Conservation (phyloP, 1,139 yeast genomes). For the Taphrina wiesneri region DNA sequence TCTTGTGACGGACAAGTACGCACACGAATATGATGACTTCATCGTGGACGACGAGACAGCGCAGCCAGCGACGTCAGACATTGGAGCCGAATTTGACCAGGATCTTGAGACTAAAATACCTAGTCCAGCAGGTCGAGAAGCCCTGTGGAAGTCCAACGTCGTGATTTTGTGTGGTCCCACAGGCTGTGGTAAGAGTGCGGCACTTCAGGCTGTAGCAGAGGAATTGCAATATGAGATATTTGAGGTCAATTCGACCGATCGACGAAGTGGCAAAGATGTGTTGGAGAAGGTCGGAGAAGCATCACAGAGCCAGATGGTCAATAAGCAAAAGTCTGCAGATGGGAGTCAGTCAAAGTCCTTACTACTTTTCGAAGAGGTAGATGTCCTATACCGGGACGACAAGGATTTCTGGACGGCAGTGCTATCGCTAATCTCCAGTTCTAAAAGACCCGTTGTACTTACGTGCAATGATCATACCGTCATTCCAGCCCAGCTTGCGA, state of each 20-base stretch:
- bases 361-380: slow-evolving; percentile 82
- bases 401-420: slow-evolving; percentile 77
- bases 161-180: slow-evolving; percentile 68
- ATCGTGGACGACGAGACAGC: slow-evolving; percentile 1
- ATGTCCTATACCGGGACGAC: slow-evolving; percentile 76
- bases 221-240: slow-evolving; percentile 71
- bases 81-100: slow-evolving; percentile 4
- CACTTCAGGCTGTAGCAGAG: slow-evolving; percentile 68
- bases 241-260: slow-evolving; percentile 74
- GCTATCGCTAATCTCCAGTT: slow-evolving; percentile 60
- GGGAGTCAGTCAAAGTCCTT: slow-evolving; percentile 44
- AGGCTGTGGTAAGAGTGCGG: slow-evolving; percentile 78
- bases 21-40: slow-evolving; percentile 2
- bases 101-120: not conserved
- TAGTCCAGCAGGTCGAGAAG: slow-evolving; percentile 8
- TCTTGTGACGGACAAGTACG: slow-evolving; percentile 4
- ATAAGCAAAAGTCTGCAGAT: slow-evolving; percentile 46
- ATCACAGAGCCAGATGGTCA: slow-evolving; percentile 81
- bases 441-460: slow-evolving; percentile 76
- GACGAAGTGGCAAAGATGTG: slow-evolving; percentile 72
- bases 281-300: slow-evolving; percentile 68
- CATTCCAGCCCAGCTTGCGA: slow-evolving; percentile 58
- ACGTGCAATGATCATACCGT: slow-evolving; percentile 63
- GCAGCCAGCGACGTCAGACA: not conserved
- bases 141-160: slow-evolving; percentile 25